Base-by-base conservation (phyloP, 192 early-diverging fungal genomes). In the Backusella morwellensis region DNA sequence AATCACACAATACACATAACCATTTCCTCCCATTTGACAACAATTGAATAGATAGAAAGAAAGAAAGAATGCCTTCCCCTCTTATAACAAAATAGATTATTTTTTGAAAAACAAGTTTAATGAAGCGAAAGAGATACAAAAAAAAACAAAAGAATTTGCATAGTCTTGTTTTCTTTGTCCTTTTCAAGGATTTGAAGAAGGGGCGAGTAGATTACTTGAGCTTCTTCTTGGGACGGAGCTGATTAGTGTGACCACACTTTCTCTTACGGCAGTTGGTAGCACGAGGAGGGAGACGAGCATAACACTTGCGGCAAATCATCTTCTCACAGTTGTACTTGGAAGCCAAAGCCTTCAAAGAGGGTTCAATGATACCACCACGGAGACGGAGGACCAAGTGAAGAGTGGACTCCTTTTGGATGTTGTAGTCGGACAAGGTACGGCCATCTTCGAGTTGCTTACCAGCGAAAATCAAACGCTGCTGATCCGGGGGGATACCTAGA, bases 201-300 rank as follows among this genome's bases (percentile, higher is more conserved):
- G 32, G 42, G 42, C 70, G 70, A 72, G 29, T 72, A 34, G 35
- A 68, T 42, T 76, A 72, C 34, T 67, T 80, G 17, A 96, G 87
- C 93, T 98, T 98, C 95, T 98, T 98, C 95, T 99, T 99, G 90
- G 93, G 92, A 90, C 94, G 96, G 85, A 99, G 94, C 91, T 99
- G 97, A 94, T 95, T 97, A 86, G 93, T 91, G 93, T 97, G 97
- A 77, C 98, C 97, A 86, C 97, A 99, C 95, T 99, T 99, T 93
- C 95, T 97, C 96, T 99, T 99, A 82, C 98, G 92, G 93, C 98
- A 99, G 95, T 99, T 99, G 87, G 97, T 98, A 78, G 98, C 98
- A 88, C 97, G 95, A 77, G 95, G 95, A 71, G 98, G 98, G 76
- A 99, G 94, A 85, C 97, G 95, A 81, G 98, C 98, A 89, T 99